These are phyloP conservation scores for Talaromyces sp. DNA, from an alignment of 2,329 filamentous ascomycete species.

Conservation along the genomic window DNA sequence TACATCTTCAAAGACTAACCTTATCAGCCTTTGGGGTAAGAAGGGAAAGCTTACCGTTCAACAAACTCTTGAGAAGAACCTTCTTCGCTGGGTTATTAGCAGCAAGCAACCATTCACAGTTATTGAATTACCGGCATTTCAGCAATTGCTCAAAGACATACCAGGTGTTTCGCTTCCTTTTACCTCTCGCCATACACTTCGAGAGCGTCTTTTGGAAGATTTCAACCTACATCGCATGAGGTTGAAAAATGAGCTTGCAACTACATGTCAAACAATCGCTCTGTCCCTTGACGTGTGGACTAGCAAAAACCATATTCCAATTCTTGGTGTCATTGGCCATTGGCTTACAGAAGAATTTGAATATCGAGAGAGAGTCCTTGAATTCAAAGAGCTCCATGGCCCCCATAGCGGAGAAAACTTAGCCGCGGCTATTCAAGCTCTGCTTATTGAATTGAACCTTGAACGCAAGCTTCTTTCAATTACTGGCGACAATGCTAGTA, in stretches of 20 bases:
- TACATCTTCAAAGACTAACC: conserved; percentile 1
- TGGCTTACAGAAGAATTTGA: conserved; percentile 19
- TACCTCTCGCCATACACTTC: conserved; percentile 2
- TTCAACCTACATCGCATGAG: neutral
- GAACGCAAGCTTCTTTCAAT: conserved; percentile 6
- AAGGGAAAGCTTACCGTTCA: conserved; percentile 2
- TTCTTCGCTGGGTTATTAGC: conserved; percentile 8
- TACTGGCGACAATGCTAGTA: conserved; percentile 9
- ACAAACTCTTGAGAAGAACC: conserved; percentile 5
- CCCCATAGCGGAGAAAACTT: conserved; percentile 17
- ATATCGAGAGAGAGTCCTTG: conserved; percentile 15
- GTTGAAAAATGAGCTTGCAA: conserved; percentile 10
- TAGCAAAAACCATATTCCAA: conserved; percentile 10
- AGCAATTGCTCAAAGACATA: conserved; percentile 4
- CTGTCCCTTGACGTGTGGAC: conserved; percentile 18
- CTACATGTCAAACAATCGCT: conserved; percentile 16
- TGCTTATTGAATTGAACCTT: conserved; percentile 10
- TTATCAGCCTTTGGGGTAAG: conserved; percentile 2
- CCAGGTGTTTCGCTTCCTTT: conserved; percentile 1
- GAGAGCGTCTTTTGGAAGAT: neutral
- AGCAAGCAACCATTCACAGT: conserved; percentile 5
- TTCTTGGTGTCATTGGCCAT: conserved; percentile 19
- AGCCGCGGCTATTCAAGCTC: conserved; percentile 8
- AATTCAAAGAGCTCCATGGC: conserved; percentile 17
- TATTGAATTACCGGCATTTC: conserved; percentile 9